Percentiles rank a stretch among this genome's conserved stretches.
Conservation (phyloP, 768 basidiomycete genomes). For the Floccularia luteovirens region DNA sequence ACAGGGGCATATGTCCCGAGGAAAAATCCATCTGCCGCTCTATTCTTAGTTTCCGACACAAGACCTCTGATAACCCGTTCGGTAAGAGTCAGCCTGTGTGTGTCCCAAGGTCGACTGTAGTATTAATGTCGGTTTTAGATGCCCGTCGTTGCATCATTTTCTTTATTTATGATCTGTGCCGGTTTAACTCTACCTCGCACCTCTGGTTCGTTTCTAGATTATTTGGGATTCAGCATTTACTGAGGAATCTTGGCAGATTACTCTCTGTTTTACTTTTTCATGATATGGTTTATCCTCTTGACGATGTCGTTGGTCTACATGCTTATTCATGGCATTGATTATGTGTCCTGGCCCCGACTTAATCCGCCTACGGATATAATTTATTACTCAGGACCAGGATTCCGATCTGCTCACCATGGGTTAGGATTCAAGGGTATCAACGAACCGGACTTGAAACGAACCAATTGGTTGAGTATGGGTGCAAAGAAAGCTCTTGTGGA, state of each 20-base stretch:
- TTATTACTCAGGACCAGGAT: conserved; percentile 86
- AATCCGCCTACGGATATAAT: conserved; percentile 79
- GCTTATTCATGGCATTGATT: conserved; percentile 81
- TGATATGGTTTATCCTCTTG: conserved; percentile 71
- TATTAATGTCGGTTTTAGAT: conserved; percentile 39
- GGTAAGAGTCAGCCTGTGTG: conserved; percentile 34
- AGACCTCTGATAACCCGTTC: conserved; percentile 81
- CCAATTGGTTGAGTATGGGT: conserved; percentile 27
- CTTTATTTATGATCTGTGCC: conserved; percentile 83
- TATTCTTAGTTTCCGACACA: conserved; percentile 69
- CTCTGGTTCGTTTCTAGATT: conserved; percentile 51
- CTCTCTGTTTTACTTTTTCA: conserved; percentile 77
- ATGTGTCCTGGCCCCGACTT: conserved; percentile 91
- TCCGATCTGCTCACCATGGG: conserved; percentile 68
- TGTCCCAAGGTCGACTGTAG: neutral
- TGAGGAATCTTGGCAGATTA: conserved; percentile 47
- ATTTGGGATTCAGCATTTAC: conserved; percentile 3
- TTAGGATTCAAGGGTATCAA: conserved; percentile 50
- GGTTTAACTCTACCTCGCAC: conserved; percentile 81
- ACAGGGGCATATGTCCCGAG: conserved; percentile 89
- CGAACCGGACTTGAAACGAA: conserved; percentile 26
- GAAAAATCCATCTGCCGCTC: conserved; percentile 58
- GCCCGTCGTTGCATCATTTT: conserved; percentile 75
- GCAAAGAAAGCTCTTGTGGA: conserved; percentile 39
- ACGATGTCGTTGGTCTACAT: conserved; percentile 64